Conservation (phyloP, 768 basidiomycete genomes). For the Suillus lakei region DNA sequence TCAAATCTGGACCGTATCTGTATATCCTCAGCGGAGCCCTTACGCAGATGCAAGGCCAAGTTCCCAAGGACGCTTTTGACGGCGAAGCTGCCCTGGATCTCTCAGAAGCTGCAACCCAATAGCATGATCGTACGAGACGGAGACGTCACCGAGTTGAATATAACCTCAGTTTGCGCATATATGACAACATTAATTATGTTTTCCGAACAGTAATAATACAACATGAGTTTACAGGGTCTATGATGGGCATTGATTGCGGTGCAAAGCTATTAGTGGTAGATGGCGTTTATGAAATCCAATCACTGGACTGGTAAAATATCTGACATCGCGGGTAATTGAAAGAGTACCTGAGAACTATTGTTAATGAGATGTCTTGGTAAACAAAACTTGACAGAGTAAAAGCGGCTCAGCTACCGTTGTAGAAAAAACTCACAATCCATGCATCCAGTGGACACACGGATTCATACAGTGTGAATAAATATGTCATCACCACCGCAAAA, state of each 20-base stretch:
- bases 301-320: neutral
- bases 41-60: conserved; percentile 87
- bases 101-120: neutral
- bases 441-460: conserved; percentile 43
- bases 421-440: conserved; percentile 62
- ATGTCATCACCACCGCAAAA: conserved; percentile 54
- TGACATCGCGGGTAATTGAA: neutral
- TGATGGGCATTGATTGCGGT: neutral
- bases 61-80: conserved; percentile 84
- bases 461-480: conserved; percentile 81
- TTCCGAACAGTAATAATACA: conserved; percentile 10
- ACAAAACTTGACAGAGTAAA: conserved; percentile 4
- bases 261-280: neutral
- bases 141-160: no score
- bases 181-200: neutral
- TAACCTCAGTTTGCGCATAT: neutral
- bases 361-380: conserved; percentile 15
- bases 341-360: neutral
- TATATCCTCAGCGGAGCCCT: conserved; percentile 84
- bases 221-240: neutral
- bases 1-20: conserved; percentile 75
- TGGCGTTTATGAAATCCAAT: neutral
- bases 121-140: no score
- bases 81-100: conserved; percentile 37
- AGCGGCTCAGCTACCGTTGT: conserved; percentile 85